Conservation (phyloP, 2,329 filamentous ascomycete genomes). For the Pseudonectria buxi region DNA sequence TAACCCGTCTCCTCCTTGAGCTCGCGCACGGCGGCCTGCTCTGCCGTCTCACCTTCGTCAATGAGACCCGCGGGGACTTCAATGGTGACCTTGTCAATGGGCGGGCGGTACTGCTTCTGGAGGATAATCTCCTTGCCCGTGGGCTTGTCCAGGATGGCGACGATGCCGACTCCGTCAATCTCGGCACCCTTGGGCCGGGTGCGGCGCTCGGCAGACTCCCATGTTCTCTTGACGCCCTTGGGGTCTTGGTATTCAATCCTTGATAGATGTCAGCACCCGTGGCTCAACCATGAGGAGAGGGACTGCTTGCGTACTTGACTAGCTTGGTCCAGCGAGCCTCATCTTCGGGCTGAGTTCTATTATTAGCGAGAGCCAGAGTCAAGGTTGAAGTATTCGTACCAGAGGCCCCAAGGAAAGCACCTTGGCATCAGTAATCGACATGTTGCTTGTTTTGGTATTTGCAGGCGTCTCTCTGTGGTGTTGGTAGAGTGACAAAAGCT, state of each 20-base stretch:
- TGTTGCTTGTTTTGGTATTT: constrained; percentile 10
- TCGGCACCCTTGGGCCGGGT: constrained; percentile 55
- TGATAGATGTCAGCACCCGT: constrained; percentile 1
- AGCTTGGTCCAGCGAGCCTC: constrained; percentile 57
- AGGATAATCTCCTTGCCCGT: constrained; percentile 51
- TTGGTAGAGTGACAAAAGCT: too few relatives aligned
- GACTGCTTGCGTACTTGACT: constrained; percentile 41
- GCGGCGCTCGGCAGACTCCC: constrained; percentile 67
- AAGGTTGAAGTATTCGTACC: constrained; percentile 24
- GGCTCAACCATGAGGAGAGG: background rate
- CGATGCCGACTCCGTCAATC: constrained; percentile 68
- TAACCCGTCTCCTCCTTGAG: constrained; percentile 63
- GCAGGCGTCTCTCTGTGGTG: too few relatives aligned
- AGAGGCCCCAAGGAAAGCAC: constrained; percentile 38
- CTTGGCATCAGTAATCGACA: constrained; percentile 38
- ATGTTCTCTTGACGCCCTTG: constrained; percentile 50
- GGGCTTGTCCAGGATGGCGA: constrained; percentile 57
- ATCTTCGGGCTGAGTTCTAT: constrained; percentile 31
- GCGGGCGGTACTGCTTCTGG: constrained; percentile 62
- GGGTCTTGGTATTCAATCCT: constrained; percentile 61
- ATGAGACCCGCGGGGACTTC: constrained; percentile 60
- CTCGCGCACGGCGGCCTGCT: constrained; percentile 56
- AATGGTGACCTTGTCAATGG: constrained; percentile 51
- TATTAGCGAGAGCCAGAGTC: background rate
- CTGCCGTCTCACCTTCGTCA: constrained; percentile 54